Percentiles rank a stretch among this genome's conserved stretches.
phyloP scores from a whole-genome alignment of 2,329 filamentous ascomycete genomes.

The Apiospora phragmitis region DNA sequence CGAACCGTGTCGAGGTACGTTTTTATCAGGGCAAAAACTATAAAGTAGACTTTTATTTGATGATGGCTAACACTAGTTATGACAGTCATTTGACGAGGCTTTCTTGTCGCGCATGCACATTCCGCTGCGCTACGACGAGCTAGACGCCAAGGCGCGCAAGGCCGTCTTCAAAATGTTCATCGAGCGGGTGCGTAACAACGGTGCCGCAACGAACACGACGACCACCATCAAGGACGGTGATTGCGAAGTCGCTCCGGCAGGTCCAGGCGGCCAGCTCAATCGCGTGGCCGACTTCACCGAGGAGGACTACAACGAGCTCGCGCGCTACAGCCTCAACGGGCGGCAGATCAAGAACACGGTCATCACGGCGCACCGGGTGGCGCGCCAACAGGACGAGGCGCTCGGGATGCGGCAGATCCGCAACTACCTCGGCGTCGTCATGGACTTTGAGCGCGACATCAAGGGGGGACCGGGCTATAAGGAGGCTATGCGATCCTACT shows the following conservation, averaged over 20 bases:
- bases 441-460: slow-evolving; percentile 80
- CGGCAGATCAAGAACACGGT: slow-evolving; percentile 86
- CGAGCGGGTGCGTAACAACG: slow-evolving; percentile 59
- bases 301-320: slow-evolving; percentile 66
- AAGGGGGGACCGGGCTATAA: slow-evolving; percentile 78
- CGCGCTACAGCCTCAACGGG: slow-evolving; percentile 63
- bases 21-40: no score
- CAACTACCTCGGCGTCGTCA: slow-evolving; percentile 80
- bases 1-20: slow-evolving; percentile 73
- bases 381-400: slow-evolving; percentile 70
- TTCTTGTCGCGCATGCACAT: slow-evolving; percentile 89
- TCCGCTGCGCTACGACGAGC: slow-evolving; percentile 75
- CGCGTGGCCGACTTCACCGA: slow-evolving; percentile 59
- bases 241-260: background rate
- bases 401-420: slow-evolving; percentile 79
- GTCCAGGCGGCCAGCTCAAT: background rate
- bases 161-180: slow-evolving; percentile 85
- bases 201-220: background rate
- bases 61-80: slow-evolving; percentile 11
- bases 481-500: slow-evolving; percentile 43
- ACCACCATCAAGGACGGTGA: background rate
- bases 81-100: slow-evolving; percentile 80
- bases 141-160: slow-evolving; percentile 71
- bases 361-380: slow-evolving; percentile 78
- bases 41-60: no score